Base-by-base conservation (phyloP, 208 protist species). In the Leishmania amazonensis region DNA sequence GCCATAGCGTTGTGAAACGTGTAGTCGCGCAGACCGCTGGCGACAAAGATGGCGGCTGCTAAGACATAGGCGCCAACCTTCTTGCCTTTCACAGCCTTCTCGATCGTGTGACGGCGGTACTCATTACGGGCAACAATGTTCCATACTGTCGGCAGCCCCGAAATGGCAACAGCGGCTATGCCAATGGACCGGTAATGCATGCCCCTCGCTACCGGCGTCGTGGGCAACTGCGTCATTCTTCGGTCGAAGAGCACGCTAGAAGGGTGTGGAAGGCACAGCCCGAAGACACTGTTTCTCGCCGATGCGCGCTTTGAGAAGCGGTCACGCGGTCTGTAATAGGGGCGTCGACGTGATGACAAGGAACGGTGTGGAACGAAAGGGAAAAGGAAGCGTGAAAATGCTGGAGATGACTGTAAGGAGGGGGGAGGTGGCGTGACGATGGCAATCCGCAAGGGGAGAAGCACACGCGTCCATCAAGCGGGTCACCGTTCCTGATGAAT, bases 71-170 rank as follows among this genome's bases (percentile, higher is more conserved):
- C 96, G 17, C 92, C 98, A 24, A 54, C 45, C 38, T 91, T 86
- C 64, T 87, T 87, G 35, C 87, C 81, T 19, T 83, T 65, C 58
- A 89, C 19, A 0, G 91, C 11, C 38, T 81, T 86, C 49, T 96
- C 93, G 2, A 99, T 75, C 19, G 94, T 95, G 77, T 94, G 90
- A 19, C 81, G 89, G 53, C 85, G 85, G 78, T 98, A 98, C 86
- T 99, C 98, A 49, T 90, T 88, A 40, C 95, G 89, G 4, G 96
- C 98, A 21, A 98, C 75, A 49, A 96, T 87, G 81, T 99, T 99
- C 97, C 97, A 99, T 64, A 91, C 87, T 21, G 81, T 81, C 64
- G 97, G 97, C 15, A 90, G 80, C 2, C 88, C 85, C 1, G 90
- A 89, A 67, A 97, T 98, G 35, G 83, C 88, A 11, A 88, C 62